Evolutionary conservation across 129 eudicot species (phyloP).

Genomic region (Dittrichia graveolens): DNA sequence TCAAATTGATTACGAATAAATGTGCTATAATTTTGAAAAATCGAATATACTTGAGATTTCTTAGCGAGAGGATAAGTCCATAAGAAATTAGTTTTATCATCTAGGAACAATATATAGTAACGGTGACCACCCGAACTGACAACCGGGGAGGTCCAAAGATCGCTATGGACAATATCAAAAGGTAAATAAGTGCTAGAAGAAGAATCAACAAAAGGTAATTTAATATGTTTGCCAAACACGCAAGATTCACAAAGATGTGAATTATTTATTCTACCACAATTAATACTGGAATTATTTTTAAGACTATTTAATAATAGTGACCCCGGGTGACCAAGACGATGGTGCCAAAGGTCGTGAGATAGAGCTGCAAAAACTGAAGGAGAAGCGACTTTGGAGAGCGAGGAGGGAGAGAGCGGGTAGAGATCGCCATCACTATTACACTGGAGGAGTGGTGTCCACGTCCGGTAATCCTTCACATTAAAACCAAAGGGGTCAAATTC

Average conservation of each 20-base stretch:
- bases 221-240: not conserved
- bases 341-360: not conserved
- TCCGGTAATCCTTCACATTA: conserved; percentile 1
- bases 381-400: not conserved
- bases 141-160: too few relatives aligned
- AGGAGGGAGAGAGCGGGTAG: not conserved
- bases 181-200: too few relatives aligned
- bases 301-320: too few relatives aligned
- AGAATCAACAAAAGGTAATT: conserved; percentile 16
- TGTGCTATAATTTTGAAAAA: not conserved
- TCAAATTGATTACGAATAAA: not conserved
- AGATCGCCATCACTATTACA: too few relatives aligned
- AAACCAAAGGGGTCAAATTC: too few relatives aligned
- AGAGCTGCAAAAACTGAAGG: not conserved
- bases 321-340: not conserved
- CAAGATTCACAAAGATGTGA: not conserved
- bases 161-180: too few relatives aligned
- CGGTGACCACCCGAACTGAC: too few relatives aligned
- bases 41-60: conserved; percentile 17
- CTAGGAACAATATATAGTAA: too few relatives aligned
- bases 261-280: not conserved
- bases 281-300: not conserved
- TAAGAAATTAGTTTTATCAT: not conserved
- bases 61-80: not conserved
- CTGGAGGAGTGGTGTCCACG: not conserved